Conservation (phyloP, 148 eudicot genomes). For the Beta vulgaris region DNA sequence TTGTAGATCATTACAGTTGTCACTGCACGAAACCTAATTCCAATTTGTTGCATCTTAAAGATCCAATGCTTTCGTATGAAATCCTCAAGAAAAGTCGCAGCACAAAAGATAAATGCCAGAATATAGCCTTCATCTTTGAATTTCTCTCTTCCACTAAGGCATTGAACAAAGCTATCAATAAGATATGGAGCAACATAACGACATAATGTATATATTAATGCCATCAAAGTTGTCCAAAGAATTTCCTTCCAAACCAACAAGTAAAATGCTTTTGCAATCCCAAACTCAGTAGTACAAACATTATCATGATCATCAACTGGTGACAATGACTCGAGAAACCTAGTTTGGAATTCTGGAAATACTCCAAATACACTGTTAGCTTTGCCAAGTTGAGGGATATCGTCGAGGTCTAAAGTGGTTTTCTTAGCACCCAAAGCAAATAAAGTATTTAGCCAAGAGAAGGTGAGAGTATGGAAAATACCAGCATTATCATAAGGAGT, state of each 20-base stretch:
- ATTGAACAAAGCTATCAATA: constrained; percentile 20
- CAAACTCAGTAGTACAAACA: background rate
- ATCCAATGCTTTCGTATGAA: background rate
- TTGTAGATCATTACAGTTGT: constrained; percentile 11
- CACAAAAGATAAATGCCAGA: background rate
- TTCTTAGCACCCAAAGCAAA: background rate
- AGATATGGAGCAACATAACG: constrained; percentile 19
- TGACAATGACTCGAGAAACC: constrained; percentile 1
- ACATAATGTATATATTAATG: background rate
- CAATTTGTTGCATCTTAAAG: constrained; percentile 18
- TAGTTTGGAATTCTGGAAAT: constrained; percentile 7
- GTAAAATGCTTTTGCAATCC: constrained; percentile 7
- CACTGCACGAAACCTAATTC: constrained; percentile 18
- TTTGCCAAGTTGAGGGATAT: constrained; percentile 15
- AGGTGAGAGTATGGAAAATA: background rate
- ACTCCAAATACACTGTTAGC: constrained; percentile 5
- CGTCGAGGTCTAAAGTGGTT: constrained; percentile 9
- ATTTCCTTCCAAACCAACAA: constrained; percentile 14
- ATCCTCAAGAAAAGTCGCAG: background rate
- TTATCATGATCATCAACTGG: background rate
- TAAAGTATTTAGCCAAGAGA: constrained; percentile 19
- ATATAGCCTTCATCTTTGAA: constrained; percentile 1
- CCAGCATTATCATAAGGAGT: constrained; percentile 13
- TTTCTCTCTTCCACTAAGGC: constrained; percentile 1
- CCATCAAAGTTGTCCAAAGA: constrained; percentile 14